Base-by-base conservation (phyloP, 768 basidiomycete species). In the Lactarius psammicola region DNA sequence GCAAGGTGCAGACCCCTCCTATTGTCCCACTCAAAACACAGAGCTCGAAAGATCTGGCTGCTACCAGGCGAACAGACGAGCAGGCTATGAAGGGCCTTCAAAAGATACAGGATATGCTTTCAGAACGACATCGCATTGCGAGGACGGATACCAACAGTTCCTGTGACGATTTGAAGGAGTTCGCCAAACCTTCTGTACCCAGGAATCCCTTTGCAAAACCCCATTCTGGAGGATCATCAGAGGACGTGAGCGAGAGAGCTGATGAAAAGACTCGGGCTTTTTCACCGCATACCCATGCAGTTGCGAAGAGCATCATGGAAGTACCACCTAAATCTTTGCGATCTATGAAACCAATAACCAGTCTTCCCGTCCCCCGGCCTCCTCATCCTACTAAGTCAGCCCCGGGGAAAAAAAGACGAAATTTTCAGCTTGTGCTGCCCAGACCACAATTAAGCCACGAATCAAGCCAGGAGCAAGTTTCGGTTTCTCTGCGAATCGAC, bases 311-410 rank as follows among this genome's bases (percentile, higher is more conserved):
- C 30, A 28, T 36, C 51, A 53, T 66, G 60, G 28, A 7, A 13
- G 51, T 31, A n/a, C 40, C 58, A 34, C 42, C 56, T 3, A 58
- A 59, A 30, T 53, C 61, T 34, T 58, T 18, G 23, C 55, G 30
- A 30, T n/a, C 51, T 46, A 33, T 66, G 61, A 66, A 59, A 38
- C 65, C 61, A n/a, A 66, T 66, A 46, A 51, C 61, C 15, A 34
- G 23, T n/a, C 60, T 66, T 38, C 49, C 61, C 17, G 20, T 66
- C 33, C 65, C 61, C 20, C 53, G 46, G 44, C 65, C 65, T 28
- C 61, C 56, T 4, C 26, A 53, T 59, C 17, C 65, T 8, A 26
- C 30, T 18, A 58, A 4, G 20, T 26, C 38, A 28, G 44, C 31
- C 26, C 1, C n/a, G 9, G 36, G 9, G 3, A 42, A 56, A 4